These are phyloP conservation scores for Prasinococcaceae sp. DNA, from an alignment of 139 green algal genomes.

Conservation along the genomic window DNA sequence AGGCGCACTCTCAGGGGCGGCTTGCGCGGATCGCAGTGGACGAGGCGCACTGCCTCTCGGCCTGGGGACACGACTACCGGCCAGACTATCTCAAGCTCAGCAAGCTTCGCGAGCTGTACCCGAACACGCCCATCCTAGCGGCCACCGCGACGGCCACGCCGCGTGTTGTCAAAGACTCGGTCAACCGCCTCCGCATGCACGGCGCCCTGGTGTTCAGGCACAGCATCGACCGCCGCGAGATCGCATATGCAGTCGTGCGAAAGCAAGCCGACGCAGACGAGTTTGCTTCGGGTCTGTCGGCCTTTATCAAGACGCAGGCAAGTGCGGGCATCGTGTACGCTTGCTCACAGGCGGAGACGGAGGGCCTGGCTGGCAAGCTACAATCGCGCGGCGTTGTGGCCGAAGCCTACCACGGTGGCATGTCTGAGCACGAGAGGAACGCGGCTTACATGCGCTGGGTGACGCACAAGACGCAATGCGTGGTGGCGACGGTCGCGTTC, in stretches of 20 bases:
- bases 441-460: no score
- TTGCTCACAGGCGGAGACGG: no score
- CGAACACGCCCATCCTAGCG: constrained; percentile 38
- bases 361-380: no score
- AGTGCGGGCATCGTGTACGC: no score
- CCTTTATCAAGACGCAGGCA: no score
- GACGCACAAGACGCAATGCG: no score
- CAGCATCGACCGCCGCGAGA: neutral
- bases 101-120: neutral
- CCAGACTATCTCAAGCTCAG: constrained; percentile 30
- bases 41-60: constrained; percentile 43
- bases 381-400: no score
- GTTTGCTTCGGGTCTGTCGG: no score
- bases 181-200: constrained; percentile 39
- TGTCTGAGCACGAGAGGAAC: no score
- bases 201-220: neutral
- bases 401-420: no score
- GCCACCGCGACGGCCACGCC: constrained; percentile 52
- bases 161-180: constrained; percentile 49
- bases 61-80: constrained; percentile 48
- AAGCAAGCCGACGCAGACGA: no score
- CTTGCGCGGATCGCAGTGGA: constrained; percentile 44
- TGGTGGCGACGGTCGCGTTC: constrained; percentile 71
- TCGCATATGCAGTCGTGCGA: neutral
- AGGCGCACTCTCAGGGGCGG: constrained; percentile 27